Evolutionary conservation across 2,329 filamentous ascomycete genomes (phyloP).

Genomic region (Cytospora chrysosperma): DNA sequence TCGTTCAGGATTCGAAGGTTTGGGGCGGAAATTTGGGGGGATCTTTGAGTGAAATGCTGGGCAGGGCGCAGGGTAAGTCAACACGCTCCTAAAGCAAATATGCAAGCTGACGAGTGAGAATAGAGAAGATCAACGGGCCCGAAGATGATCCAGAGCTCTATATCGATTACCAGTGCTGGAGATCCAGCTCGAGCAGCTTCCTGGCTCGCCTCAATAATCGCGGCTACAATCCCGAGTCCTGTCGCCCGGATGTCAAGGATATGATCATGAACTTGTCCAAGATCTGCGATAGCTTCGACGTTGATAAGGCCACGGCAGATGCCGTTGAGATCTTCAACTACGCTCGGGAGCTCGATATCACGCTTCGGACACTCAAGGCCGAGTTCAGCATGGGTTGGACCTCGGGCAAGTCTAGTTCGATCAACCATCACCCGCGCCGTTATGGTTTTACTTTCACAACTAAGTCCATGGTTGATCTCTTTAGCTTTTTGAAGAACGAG

Average conservation of each 20-base stretch:
- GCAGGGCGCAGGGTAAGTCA: background rate
- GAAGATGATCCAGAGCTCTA: background rate
- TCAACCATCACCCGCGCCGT: background rate
- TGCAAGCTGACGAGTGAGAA: conserved; percentile 5
- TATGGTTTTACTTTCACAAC: background rate
- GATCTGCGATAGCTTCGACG: background rate
- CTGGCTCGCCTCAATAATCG: background rate
- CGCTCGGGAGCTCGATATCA: conserved; percentile 5
- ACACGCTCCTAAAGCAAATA: rapidly evolving
- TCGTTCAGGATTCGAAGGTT: background rate
- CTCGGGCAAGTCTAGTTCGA: background rate
- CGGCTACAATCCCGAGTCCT: background rate
- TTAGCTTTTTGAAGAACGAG: background rate
- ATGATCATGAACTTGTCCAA: background rate
- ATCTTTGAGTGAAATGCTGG: background rate
- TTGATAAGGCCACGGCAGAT: background rate
- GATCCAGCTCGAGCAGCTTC: conserved; percentile 19
- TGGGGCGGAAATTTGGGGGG: conserved; percentile 6
- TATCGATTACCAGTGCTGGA: conserved; percentile 20
- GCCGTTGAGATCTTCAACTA: background rate
- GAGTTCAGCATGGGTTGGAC: background rate
- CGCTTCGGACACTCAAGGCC: conserved; percentile 3
- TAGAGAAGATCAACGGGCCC: background rate
- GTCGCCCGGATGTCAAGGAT: background rate
- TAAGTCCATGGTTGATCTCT: background rate